These are phyloP conservation scores for Fusarium hostae DNA, from an alignment of 2,329 filamentous ascomycete species.

Conservation along the genomic window DNA sequence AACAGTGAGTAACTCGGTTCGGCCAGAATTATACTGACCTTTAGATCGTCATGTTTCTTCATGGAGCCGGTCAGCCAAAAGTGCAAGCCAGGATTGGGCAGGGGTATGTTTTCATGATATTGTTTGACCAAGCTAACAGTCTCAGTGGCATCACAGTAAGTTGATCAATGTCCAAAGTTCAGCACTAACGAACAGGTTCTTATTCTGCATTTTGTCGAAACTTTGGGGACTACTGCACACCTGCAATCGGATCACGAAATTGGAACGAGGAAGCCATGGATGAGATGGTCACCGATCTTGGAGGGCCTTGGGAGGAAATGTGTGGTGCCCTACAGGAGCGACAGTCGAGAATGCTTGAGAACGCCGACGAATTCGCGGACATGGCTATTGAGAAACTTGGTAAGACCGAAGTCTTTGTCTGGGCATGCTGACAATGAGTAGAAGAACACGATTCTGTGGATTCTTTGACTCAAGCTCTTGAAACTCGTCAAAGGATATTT, in stretches of 20 bases:
- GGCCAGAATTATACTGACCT: rapidly evolving
- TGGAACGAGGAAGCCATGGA: slow-evolving; percentile 60
- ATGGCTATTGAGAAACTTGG: slow-evolving; percentile 28
- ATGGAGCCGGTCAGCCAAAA: slow-evolving; percentile 39
- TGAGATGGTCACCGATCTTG: slow-evolving; percentile 50
- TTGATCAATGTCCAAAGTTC: background rate
- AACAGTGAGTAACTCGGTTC: background rate
- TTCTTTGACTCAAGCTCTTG: slow-evolving; percentile 43
- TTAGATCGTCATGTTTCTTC: background rate
- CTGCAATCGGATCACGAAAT: slow-evolving; percentile 42
- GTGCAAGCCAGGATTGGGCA: slow-evolving; percentile 48
- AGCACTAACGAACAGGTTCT: slow-evolving; percentile 34
- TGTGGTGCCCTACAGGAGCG: background rate
- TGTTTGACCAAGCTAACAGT: slow-evolving; percentile 1
- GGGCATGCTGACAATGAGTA: background rate
- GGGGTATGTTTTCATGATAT: slow-evolving; percentile 46
- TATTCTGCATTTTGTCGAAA: slow-evolving; percentile 58
- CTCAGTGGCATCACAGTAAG: slow-evolving; percentile 46
- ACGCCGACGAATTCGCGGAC: background rate
- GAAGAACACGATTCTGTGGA: background rate
- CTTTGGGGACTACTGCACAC: slow-evolving; percentile 52
- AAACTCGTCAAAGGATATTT: slow-evolving; percentile 45
- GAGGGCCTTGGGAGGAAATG: slow-evolving; percentile 47
- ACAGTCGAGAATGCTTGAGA: background rate
- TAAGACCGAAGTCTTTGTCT: background rate